A percentile compares a stretch with the other conserved stretches of the same genome.
Conservation (phyloP, 306 rosid genomes). For the Prunus mongolica region DNA sequence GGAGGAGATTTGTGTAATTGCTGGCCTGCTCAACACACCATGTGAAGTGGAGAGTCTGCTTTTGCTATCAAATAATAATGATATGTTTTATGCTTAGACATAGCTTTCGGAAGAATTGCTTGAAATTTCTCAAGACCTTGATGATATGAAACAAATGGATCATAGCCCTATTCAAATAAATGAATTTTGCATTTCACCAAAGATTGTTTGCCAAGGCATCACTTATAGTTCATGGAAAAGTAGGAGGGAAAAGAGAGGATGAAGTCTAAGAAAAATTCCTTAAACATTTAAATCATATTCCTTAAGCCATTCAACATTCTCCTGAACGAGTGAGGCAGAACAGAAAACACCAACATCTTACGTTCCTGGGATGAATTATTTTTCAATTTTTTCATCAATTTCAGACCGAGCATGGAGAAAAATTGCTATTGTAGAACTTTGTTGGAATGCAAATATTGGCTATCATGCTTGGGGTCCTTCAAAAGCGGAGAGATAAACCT, state of each 20-base stretch:
- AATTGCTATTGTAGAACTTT: conserved; percentile 66
- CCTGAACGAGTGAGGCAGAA: conserved; percentile 44
- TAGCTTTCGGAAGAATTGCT: too few relatives aligned
- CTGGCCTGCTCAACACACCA: neutral
- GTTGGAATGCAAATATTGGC: conserved; percentile 88
- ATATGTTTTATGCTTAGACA: too few relatives aligned
- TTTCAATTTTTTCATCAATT: conserved; percentile 58
- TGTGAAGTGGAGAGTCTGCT: neutral
- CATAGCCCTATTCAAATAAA: conserved; percentile 60
- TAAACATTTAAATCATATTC: neutral
- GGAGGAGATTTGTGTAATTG: neutral
- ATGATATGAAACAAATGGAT: conserved; percentile 80
- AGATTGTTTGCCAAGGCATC: conserved; percentile 9
- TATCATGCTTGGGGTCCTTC: conserved; percentile 84
- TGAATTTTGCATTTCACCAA: conserved; percentile 16
- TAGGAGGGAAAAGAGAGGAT: neutral
- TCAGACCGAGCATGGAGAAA: conserved; percentile 82
- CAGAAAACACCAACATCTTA: conserved; percentile 48
- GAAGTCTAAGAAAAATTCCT: neutral
- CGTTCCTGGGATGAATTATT: conserved; percentile 42
- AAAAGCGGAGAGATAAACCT: conserved; percentile 93
- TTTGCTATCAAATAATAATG: too few relatives aligned
- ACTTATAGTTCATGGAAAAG: neutral
- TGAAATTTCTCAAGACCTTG: conserved; percentile 97
- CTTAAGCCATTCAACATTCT: conserved; percentile 53